Conservation (phyloP, 257 asterid genomes). For the Phtheirospermum japonicum region DNA sequence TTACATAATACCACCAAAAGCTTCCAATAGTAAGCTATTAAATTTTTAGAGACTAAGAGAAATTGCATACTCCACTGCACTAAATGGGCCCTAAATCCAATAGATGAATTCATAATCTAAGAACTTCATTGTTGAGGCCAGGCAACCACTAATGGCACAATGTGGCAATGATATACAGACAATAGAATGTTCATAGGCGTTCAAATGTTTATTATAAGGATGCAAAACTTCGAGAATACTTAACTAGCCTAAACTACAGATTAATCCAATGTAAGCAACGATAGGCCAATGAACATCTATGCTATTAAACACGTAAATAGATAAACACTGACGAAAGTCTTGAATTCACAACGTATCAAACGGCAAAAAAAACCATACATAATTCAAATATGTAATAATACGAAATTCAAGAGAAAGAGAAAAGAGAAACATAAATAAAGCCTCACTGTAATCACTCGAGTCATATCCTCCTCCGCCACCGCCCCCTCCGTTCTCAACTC, state of each 20-base stretch:
- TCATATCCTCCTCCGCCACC: constrained; percentile 47
- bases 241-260: not conserved
- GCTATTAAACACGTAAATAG: not conserved
- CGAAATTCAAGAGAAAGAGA: not conserved
- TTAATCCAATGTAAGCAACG: not conserved
- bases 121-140: not conserved
- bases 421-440: not conserved
- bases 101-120: not conserved
- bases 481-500: constrained; percentile 60
- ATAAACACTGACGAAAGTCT: not conserved
- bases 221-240: constrained; percentile 1
- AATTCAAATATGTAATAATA: not conserved
- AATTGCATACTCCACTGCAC: not conserved
- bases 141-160: not conserved
- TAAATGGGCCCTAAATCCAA: not conserved
- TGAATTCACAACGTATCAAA: not conserved
- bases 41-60: not conserved
- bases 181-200: not conserved
- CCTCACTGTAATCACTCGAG: constrained; percentile 43
- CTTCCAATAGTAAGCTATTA: not conserved
- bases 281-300: not conserved
- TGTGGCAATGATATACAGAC: not conserved
- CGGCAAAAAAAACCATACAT: constrained; percentile 13
- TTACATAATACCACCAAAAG: not conserved
- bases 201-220: not conserved